Base-by-base conservation (phyloP, 306 rosid species). In the Vigna unguiculata region DNA sequence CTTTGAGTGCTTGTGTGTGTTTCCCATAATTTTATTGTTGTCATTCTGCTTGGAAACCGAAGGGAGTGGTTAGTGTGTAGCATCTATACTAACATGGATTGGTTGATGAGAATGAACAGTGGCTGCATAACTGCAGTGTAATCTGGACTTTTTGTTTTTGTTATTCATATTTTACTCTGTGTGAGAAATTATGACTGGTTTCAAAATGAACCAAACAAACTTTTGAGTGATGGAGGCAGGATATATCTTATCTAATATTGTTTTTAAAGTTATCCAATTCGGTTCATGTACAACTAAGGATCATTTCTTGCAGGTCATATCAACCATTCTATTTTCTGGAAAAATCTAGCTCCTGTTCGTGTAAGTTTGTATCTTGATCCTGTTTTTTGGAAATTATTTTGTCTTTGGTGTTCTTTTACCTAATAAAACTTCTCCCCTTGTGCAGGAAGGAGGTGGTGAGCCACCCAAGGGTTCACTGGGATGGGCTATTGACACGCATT, bases 401-500 rank as follows among this genome's bases (percentile, higher is more conserved):
- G 54, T 60, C 63, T 73, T 57, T 17, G 10, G 59, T 34, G 11
- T 17, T 59, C 9, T 66, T 74, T 77, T 67, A 17, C 28, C 34
- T 67, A 46, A 76, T 71, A 46, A 76, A 69, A 15, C 17, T 60
- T 60, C 53, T 34, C 53, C 7, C 61, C 63, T 76, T 80, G 43
- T 81, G 68, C 90, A 95, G 99, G 93, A 91, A 73, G 99, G 97
- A 78, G 99, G 99, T 59, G 99, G 99, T 72, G 99, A 95, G 55
- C 86, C 90, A 76, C 90, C 99, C 40, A 85, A 89, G 75, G 75
- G 80, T 20, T 77, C 93, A 24, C 85, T 96, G 30, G 98, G 98
- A 17, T 88, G 93, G 96, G 98, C 97, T 60, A 92, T 95, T 59
- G 99, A 95, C 77, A 74, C 86, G 3, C 64, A 83, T 81, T 91